Conservation (phyloP, 495 filamentous ascomycete species). For the Daldinia vernicosa region DNA sequence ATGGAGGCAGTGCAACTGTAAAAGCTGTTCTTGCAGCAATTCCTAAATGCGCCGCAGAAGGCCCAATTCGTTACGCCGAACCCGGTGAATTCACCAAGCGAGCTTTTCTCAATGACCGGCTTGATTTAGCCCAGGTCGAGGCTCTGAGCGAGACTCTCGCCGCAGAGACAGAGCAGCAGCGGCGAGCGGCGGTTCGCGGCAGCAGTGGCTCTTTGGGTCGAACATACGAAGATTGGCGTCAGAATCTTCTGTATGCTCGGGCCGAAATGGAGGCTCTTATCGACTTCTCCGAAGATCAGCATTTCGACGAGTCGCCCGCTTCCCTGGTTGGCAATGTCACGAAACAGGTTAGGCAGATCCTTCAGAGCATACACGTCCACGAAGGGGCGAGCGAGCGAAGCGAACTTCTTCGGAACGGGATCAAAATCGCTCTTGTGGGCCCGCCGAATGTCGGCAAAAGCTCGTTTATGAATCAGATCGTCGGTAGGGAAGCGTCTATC, state of each 20-base stretch:
- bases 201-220: constrained; percentile 73
- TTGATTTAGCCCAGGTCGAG: constrained; percentile 94
- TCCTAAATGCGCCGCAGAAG: constrained; percentile 50
- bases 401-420: constrained; percentile 86
- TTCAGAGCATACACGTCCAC: constrained; percentile 69
- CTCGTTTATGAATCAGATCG: constrained; percentile 86
- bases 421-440: constrained; percentile 84
- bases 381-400: constrained; percentile 80
- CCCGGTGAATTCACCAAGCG: constrained; percentile 95
- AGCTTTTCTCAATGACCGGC: constrained; percentile 85
- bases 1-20: constrained; percentile 89
- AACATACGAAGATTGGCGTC: constrained; percentile 86
- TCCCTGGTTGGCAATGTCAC: constrained; percentile 75
- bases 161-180: constrained; percentile 93
- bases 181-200: constrained; percentile 82
- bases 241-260: constrained; percentile 77
- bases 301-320: constrained; percentile 88
- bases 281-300: constrained; percentile 96
- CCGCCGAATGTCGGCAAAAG: constrained; percentile 97
- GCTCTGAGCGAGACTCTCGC: constrained; percentile 84
- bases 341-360: constrained; percentile 66
- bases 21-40: constrained; percentile 86
- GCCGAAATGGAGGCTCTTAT: constrained; percentile 95
- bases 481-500: constrained; percentile 94
- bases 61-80: constrained; percentile 84